Conservation (phyloP, 2,329 filamentous ascomycete genomes). For the Fulvia fulva region DNA sequence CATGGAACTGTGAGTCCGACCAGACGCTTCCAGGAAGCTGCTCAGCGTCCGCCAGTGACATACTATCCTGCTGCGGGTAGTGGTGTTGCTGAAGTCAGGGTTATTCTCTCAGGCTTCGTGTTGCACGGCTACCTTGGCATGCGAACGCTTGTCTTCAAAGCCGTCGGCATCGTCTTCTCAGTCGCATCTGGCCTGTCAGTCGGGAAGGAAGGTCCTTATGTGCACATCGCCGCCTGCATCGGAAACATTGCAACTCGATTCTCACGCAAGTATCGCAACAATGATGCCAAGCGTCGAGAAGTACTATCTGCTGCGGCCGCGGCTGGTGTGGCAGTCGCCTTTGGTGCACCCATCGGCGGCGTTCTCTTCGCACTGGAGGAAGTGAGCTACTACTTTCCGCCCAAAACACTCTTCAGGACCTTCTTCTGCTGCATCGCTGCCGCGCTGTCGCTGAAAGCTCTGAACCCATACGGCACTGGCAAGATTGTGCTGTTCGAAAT, state of each 20-base stretch:
- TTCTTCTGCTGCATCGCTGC: slow-evolving; percentile 97
- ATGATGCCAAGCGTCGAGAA: slow-evolving; percentile 91
- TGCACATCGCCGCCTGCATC: slow-evolving; percentile 94
- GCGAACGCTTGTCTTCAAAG: slow-evolving; percentile 82
- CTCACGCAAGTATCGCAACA: slow-evolving; percentile 90
- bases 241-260: slow-evolving; percentile 92
- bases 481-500: slow-evolving; percentile 98
- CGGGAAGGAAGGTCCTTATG: slow-evolving; percentile 92
- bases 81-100: slow-evolving; percentile 93
- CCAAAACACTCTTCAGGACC: slow-evolving; percentile 93
- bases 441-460: slow-evolving; percentile 84
- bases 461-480: slow-evolving; percentile 91
- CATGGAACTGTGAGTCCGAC: slow-evolving; percentile 39
- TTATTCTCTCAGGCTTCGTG: slow-evolving; percentile 96
- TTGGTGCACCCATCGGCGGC: slow-evolving; percentile 84
- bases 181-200: slow-evolving; percentile 90
- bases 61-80: slow-evolving; percentile 96
- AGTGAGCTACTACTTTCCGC: slow-evolving; percentile 95
- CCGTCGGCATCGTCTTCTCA: slow-evolving; percentile 74
- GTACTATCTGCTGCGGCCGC: slow-evolving; percentile 90
- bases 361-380: slow-evolving; percentile 93
- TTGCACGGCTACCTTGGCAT: slow-evolving; percentile 91
- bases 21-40: slow-evolving; percentile 37
- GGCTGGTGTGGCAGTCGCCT: slow-evolving; percentile 88
- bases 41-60: slow-evolving; percentile 65